These are phyloP conservation scores for Aquilaria yunnanensis DNA, from an alignment of 345 rosid genomes.

Conservation along the genomic window DNA sequence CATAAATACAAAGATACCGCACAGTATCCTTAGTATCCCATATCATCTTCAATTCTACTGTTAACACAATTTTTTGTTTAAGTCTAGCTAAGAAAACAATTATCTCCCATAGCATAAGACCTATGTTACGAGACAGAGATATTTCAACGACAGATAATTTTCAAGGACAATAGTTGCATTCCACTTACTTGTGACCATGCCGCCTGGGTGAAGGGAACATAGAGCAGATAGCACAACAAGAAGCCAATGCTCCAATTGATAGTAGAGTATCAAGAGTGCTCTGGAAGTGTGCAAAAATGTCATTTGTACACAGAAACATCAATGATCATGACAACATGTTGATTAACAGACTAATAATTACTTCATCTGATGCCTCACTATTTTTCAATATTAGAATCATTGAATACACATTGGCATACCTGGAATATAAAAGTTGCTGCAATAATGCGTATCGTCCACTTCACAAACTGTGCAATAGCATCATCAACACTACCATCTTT, in stretches of 20 bases:
- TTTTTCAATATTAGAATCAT: too few relatives aligned
- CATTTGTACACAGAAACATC: background rate
- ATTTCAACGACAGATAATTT: too few relatives aligned
- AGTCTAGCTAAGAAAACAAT: too few relatives aligned
- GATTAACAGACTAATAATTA: too few relatives aligned
- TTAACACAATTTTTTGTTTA: too few relatives aligned
- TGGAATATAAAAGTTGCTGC: conserved; percentile 70
- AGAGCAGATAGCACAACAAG: conserved; percentile 34
- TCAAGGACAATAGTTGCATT: background rate
- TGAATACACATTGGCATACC: conserved; percentile 27
- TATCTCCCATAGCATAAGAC: too few relatives aligned
- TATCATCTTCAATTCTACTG: too few relatives aligned
- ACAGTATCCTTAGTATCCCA: too few relatives aligned
- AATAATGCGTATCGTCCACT: conserved; percentile 82
- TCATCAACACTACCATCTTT: conserved; percentile 79
- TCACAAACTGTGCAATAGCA: conserved; percentile 80
- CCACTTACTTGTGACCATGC: conserved; percentile 30
- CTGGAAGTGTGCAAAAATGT: conserved; percentile 25
- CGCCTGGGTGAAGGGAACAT: conserved; percentile 22
- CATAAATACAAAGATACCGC: too few relatives aligned
- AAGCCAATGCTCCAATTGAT: conserved; percentile 41
- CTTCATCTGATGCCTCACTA: too few relatives aligned
- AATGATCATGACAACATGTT: background rate
- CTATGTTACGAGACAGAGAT: too few relatives aligned
- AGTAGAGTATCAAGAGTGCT: conserved; percentile 61